These are phyloP conservation scores for Themeda triandra DNA, from an alignment of 176 grass and related monocot genomes.

Conservation along the genomic window DNA sequence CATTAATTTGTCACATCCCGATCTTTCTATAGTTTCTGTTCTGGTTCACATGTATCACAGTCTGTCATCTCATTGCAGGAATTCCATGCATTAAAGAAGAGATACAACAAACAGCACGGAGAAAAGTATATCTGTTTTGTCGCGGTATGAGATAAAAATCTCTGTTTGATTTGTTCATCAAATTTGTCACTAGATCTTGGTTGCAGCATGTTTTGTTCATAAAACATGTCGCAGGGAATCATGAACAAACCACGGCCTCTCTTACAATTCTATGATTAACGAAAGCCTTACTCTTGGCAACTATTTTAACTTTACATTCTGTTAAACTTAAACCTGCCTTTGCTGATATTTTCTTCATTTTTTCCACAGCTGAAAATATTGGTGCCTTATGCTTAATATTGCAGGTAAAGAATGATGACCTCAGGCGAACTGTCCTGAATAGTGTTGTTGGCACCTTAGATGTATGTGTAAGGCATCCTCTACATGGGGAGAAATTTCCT, in stretches of 20 bases:
- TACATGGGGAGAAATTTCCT: conserved; percentile 67
- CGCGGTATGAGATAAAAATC: conserved; percentile 45
- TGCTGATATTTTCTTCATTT: conserved; percentile 10
- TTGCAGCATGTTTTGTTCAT: conserved; percentile 23
- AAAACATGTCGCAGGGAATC: neutral
- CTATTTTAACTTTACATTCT: neutral
- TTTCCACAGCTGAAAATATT: conserved; percentile 8
- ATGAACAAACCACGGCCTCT: neutral
- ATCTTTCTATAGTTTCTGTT: conserved; percentile 23
- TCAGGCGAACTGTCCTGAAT: conserved; percentile 57
- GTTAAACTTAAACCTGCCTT: neutral
- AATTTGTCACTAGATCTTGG: neutral
- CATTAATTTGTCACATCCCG: neutral
- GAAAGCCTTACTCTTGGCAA: neutral
- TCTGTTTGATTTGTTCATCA: neutral
- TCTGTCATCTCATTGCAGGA: conserved; percentile 40
- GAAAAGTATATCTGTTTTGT: conserved; percentile 78
- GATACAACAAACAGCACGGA: conserved; percentile 46
- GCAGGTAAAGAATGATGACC: conserved; percentile 69
- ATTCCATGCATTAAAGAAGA: conserved; percentile 66
- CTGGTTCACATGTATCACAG: conserved; percentile 17
- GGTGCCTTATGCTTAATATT: conserved; percentile 12
- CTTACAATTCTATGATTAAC: neutral
- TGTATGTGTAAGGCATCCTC: conserved; percentile 62
- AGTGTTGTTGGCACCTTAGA: conserved; percentile 75